phyloP scores from a whole-genome alignment of 305 asterid genomes.

The Fraxinus sp. region DNA sequence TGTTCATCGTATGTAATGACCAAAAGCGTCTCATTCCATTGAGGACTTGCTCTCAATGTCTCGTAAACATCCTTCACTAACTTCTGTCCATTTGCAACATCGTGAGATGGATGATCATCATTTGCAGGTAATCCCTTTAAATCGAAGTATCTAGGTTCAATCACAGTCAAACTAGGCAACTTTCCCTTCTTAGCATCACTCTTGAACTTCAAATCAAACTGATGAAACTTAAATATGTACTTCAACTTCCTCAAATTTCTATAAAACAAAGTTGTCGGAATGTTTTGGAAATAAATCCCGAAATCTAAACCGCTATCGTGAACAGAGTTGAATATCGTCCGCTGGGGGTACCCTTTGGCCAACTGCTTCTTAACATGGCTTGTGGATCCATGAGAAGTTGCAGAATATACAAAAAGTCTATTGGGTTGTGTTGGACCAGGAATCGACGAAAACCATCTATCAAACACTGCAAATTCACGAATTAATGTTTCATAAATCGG shows the following conservation, averaged over 20 bases:
- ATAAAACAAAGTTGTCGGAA: conserved; percentile 65
- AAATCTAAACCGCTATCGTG: conserved; percentile 54
- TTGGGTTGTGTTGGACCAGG: conserved; percentile 84
- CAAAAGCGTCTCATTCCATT: conserved; percentile 72
- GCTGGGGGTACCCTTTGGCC: conserved; percentile 64
- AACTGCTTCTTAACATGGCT: conserved; percentile 52
- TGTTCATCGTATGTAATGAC: conserved; percentile 77
- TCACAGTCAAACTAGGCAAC: conserved; percentile 57
- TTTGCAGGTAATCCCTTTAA: conserved; percentile 57
- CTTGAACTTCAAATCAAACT: conserved; percentile 55
- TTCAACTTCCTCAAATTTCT: conserved; percentile 67
- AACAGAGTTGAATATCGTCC: conserved; percentile 69
- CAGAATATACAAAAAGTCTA: conserved; percentile 66
- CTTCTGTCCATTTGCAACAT: conserved; percentile 81
- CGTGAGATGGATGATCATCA: conserved; percentile 92
- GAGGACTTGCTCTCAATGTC: conserved; percentile 64
- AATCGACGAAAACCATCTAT: conserved; percentile 64
- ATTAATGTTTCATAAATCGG: conserved; percentile 50
- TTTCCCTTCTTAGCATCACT: conserved; percentile 63
- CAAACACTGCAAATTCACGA: conserved; percentile 57
- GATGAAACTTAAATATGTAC: conserved; percentile 63
- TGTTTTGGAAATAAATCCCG: conserved; percentile 61
- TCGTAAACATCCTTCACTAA: conserved; percentile 79
- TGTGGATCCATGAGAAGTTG: conserved; percentile 83
- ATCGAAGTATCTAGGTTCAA: conserved; percentile 84